Base-by-base conservation (phyloP, 169 alveolate genomes). In the Plasmodium vivax region DNA sequence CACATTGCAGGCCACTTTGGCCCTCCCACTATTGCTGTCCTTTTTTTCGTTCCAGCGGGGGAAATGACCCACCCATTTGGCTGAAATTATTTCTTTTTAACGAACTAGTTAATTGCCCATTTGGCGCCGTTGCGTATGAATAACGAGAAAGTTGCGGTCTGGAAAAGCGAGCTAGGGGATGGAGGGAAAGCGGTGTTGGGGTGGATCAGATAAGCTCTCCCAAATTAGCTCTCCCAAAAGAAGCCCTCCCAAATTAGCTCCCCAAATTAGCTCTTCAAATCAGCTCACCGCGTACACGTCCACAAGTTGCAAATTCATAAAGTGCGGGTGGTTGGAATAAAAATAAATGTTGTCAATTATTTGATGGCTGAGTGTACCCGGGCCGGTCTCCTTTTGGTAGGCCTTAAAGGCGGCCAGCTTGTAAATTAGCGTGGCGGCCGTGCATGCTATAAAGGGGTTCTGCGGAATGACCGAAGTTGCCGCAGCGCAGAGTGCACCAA, bases 401-500 rank as follows among this genome's bases (percentile, higher is more conserved):
- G 94, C 94, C 82, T 88, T 88, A 80, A 79, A 88, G 56, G 94
- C 80, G 43, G 94, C 94, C 23, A 80, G 9, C 30, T 79, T 88
- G 62, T 88, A 88, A 77, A 88, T 68, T 56, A 88, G 62, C 1
- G 88, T 72, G 30, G 90, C 94, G 12, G 94, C 51, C 6, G 72
- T 80, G 71, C 90, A 88, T 56, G 94, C 94, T 80, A 88, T 80
- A 47, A 88, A 88, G 2, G 83, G 19, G 34, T 88, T 79, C 68
- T 75, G 32, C 1, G 94, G 88, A 51, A 14, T 58, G 27, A 80
- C 94, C 7, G 94, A 38, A 43, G 88, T 54, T 54, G 94, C 94
- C 5, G 94, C 94, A n/a, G 94, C 94, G 82, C 94, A 88, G 0
- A 88, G 75, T 19, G 90, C 94, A 80, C 94, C 94, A 58, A 88